Percentiles rank a stretch among this genome's conserved stretches.
phyloP scores from a whole-genome alignment of 805 yeast genomes.

The Barnettozyma botsteinii region DNA sequence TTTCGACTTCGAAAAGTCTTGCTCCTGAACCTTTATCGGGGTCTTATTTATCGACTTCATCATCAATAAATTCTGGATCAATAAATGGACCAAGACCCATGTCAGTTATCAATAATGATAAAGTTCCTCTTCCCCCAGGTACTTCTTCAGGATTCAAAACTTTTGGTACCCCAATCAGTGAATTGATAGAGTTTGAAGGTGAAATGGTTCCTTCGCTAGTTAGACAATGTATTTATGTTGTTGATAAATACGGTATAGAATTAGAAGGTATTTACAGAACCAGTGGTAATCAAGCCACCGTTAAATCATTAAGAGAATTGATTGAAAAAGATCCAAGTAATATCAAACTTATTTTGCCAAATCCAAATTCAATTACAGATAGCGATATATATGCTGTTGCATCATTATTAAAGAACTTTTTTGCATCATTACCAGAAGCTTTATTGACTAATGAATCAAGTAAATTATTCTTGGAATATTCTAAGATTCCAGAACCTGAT shows the following conservation, averaged over 20 bases:
- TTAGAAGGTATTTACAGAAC: conserved; percentile 88
- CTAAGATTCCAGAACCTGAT: conserved; percentile 55
- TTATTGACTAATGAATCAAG: conserved; percentile 62
- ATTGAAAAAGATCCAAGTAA: conserved; percentile 76
- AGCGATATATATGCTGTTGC: conserved; percentile 88
- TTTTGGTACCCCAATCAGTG: conserved; percentile 82
- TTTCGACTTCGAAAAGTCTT: conserved; percentile 20
- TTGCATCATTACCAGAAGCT: conserved; percentile 82
- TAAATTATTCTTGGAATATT: conserved; percentile 60
- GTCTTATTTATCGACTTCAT: conserved; percentile 9
- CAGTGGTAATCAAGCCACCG: conserved; percentile 69
- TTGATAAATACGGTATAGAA: conserved; percentile 79
- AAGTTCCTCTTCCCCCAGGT: conserved; percentile 25
- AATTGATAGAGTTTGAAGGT: conserved; percentile 71
- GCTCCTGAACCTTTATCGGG: conserved; percentile 3
- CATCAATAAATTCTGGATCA: conserved; percentile 4
- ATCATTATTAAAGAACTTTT: conserved; percentile 76
- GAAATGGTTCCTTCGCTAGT: conserved; percentile 91
- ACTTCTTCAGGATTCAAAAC: conserved; percentile 38
- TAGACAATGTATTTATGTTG: conserved; percentile 77
- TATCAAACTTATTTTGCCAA: conserved; percentile 45
- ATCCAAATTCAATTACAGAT: conserved; percentile 56
- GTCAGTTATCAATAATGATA: conserved; percentile 24
- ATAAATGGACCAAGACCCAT: conserved; percentile 27
- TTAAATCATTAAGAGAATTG: conserved; percentile 63